phyloP scores from a whole-genome alignment of 2,329 filamentous ascomycete genomes.

The Shiraia bambusicola region DNA sequence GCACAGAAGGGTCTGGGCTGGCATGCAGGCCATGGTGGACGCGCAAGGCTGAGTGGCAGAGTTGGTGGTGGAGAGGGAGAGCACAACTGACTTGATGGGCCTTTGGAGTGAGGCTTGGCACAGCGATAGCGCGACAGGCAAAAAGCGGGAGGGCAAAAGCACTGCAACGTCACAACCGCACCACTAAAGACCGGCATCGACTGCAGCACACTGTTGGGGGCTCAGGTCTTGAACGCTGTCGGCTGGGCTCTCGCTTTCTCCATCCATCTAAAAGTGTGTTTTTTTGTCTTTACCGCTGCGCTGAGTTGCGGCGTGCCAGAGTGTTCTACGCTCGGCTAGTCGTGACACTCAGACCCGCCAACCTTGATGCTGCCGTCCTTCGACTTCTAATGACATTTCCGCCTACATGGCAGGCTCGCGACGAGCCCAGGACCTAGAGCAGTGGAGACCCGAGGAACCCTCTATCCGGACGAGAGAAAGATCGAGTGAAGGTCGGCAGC shows the following conservation, averaged over 20 bases:
- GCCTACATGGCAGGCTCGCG: conserved; percentile 49
- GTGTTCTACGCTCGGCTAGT: conserved; percentile 38
- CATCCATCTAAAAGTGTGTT: conserved; percentile 11
- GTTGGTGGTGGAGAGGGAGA: conserved; percentile 1
- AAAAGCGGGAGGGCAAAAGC: conserved; percentile 28
- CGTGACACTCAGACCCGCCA: conserved; percentile 40
- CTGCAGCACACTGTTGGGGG: conserved; percentile 21
- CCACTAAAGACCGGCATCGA: conserved; percentile 24
- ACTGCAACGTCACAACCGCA: conserved; percentile 30
- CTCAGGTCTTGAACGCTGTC: conserved; percentile 12
- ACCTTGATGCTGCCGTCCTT: conserved; percentile 40
- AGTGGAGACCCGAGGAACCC: conserved; percentile 47
- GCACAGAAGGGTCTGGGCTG: background rate
- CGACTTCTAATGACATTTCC: conserved; percentile 42
- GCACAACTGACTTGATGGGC: background rate
- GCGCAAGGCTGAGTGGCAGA: conserved; percentile 5
- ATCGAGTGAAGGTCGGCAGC: conserved; percentile 27
- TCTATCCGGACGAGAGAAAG: conserved; percentile 37
- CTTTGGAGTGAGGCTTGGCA: conserved; percentile 32
- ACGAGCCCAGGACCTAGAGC: conserved; percentile 46
- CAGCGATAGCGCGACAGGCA: conserved; percentile 24
- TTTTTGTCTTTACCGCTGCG: conserved; percentile 11
- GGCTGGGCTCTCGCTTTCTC: background rate
- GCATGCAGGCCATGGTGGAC: background rate
- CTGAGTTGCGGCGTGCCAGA: conserved; percentile 21